Base-by-base conservation (phyloP, 768 basidiomycete species). In the Pulveroboletus ravenelii region DNA sequence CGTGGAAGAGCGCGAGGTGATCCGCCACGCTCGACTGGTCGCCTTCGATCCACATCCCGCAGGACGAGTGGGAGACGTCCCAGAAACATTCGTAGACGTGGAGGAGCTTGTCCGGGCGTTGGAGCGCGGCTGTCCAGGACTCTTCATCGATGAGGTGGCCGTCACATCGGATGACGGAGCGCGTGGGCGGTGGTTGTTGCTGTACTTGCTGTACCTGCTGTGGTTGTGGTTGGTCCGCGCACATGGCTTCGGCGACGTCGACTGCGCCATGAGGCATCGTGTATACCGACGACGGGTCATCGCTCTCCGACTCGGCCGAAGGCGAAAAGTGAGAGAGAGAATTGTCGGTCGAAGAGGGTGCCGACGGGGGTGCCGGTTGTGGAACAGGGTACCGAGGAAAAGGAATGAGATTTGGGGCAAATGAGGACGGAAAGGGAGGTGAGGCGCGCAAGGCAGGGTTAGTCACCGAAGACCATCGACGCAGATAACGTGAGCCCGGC, bases 31-130 rank as follows among this genome's bases (percentile, higher is more conserved):
- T 62, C 15, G 63, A 59, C 12, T 69, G 68, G 48, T 67, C 68
- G 17, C 68, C 67, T 43, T 67, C 68, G 34, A 67, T 65, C 60
- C 68, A 69, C 67, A 67, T 67, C 1, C 65, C 53, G 15, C 66
- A 67, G 2, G 67, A 51, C 0, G 66, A 41, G 39, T 63, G 47
- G 29, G 45, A 3, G 27, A 50, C 47, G 47, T 63, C 59, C 66
- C 66, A 69, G 41, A 62, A 56, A 30, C 66, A 67, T 38, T 67
- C 61, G 50, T 67, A 68, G 29, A 68, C 56, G 52, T 69, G 58
- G 8, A 66, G 37, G 37, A 47, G 38, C 23, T 62, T 57, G 53
- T 62, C 67, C 0, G 50, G 52, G 12, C 57, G 59, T 17, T 56
- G 47, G 44, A 63, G 44, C 5, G 65, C 57, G 7, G 49, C 56